Percentiles rank a stretch among this genome's conserved stretches.
These are phyloP conservation scores for Phaseolus lunatus DNA, from an alignment of 306 rosid genomes.

Conservation along the genomic window DNA sequence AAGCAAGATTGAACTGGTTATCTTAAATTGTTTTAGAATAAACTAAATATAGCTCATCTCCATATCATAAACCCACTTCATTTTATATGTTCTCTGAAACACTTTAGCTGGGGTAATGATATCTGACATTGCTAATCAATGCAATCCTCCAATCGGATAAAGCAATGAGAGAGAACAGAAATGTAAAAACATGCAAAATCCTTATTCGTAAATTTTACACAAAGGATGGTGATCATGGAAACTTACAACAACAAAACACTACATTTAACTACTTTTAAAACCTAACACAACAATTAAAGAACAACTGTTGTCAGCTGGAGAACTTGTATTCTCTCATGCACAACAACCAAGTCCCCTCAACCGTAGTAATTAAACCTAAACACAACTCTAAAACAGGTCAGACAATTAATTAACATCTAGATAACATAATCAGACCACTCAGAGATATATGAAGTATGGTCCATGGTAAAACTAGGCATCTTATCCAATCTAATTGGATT, in stretches of 20 bases:
- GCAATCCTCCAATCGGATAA: constrained; percentile 20
- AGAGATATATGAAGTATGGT: constrained; percentile 75
- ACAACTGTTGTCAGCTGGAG: constrained; percentile 56
- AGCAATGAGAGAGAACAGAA: background rate
- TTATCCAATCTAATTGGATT: constrained; percentile 76
- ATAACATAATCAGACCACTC: constrained; percentile 91
- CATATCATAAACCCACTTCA: background rate
- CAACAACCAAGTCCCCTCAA: constrained; percentile 45
- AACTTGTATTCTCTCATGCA: constrained; percentile 62
- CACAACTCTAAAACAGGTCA: background rate
- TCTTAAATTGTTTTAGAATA: background rate
- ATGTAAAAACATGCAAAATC: constrained; percentile 25
- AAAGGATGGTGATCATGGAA: constrained; percentile 25
- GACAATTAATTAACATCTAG: constrained; percentile 35
- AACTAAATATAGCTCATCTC: background rate
- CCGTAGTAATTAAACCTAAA: constrained; percentile 13
- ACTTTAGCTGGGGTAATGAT: background rate
- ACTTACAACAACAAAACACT: constrained; percentile 43
- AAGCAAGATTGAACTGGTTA: background rate
- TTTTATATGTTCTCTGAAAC: background rate
- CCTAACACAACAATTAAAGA: constrained; percentile 13
- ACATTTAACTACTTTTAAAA: constrained; percentile 37
- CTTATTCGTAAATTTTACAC: constrained; percentile 18
- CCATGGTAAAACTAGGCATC: constrained; percentile 89
- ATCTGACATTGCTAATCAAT: background rate